Conservation (phyloP, 306 rosid species). For the Mimosa pudica region DNA sequence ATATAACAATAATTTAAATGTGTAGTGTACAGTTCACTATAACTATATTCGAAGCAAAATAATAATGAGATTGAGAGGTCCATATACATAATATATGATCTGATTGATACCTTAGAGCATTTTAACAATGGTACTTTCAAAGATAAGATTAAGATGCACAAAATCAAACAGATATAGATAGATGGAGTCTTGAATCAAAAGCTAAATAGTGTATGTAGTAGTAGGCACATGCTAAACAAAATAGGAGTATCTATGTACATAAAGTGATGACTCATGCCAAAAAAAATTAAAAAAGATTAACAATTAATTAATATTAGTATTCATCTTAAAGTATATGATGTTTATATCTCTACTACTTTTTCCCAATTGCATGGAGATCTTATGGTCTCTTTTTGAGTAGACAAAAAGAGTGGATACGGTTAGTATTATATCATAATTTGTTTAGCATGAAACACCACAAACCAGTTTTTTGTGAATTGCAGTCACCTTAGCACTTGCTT, state of each 20-base stretch:
- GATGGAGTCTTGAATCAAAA: constrained; percentile 7
- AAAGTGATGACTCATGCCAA: constrained; percentile 29
- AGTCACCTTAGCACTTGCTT: no score
- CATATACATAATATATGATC: not conserved
- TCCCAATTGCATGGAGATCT: constrained; percentile 29
- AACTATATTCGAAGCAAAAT: constrained; percentile 33
- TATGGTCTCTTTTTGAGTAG: constrained; percentile 2
- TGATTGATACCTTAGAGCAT: constrained; percentile 32
- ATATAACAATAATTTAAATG: not conserved
- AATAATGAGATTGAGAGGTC: constrained; percentile 1
- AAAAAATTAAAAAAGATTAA: constrained; percentile 10
- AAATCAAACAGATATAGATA: no score
- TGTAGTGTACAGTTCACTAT: not conserved
- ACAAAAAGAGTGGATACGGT: not conserved
- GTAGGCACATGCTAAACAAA: not conserved
- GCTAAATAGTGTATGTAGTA: not conserved
- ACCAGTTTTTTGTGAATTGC: not conserved
- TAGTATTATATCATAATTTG: not conserved
- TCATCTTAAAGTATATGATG: not conserved
- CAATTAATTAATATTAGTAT: not conserved
- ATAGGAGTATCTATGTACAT: not conserved
- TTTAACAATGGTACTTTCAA: constrained; percentile 34
- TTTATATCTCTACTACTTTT: constrained; percentile 2
- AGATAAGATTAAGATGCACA: constrained; percentile 48
- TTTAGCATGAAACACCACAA: not conserved